Evolutionary conservation across 805 yeast genomes (phyloP), one percentile per base, ranked within the genome.

Genomic region (Clavispora vitiphila): DNA sequence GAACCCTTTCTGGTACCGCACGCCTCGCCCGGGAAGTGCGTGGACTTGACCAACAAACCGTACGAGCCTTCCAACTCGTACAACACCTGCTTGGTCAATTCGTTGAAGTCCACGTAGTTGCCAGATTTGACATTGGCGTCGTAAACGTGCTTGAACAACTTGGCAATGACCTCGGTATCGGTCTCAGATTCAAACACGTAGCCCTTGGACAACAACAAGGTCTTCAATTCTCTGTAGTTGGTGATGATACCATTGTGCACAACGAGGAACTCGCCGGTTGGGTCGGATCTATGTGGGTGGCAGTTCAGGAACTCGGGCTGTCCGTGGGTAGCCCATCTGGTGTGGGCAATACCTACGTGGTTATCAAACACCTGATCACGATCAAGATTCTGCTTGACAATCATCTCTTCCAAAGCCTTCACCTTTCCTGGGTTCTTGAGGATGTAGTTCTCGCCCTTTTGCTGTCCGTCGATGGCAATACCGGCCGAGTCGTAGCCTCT

Each of bases 271-370:
- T 90, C 96, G 54, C 84, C 83, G 35, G 67, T 65, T 8, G 78
- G 76, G 62, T 88, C 99, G 1, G 96, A 87, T 50, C 91, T 74
- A 62, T 91, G 98, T 37, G 99, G 99, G 64, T 93, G 99, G 62
- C 98, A 93, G 73, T 93, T 93, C 47, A 65, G 55, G 48, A 76
- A 79, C 51, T 79, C 80, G 43, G 97, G 97, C 56, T 82, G 86
- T 66, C 99, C 99, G 65, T 93, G 99, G 29, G 99, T 93, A 39
- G 99, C 99, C 99, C 99, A 93, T 74, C 99, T 86, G 11, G 99
- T 93, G 69, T 93, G 99, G 19, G 99, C 98, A 63, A 93, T 93
- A 61, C 96, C 99, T 46, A 82, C 89, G 61, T 93, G 99, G 62
- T 83, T 80, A 54, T 78, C 82, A 60, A 87, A 89, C 16, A 78